Evolutionary conservation across 2,329 filamentous ascomycete genomes (phyloP).

Genomic region (Rugonectria rugulosa): DNA sequence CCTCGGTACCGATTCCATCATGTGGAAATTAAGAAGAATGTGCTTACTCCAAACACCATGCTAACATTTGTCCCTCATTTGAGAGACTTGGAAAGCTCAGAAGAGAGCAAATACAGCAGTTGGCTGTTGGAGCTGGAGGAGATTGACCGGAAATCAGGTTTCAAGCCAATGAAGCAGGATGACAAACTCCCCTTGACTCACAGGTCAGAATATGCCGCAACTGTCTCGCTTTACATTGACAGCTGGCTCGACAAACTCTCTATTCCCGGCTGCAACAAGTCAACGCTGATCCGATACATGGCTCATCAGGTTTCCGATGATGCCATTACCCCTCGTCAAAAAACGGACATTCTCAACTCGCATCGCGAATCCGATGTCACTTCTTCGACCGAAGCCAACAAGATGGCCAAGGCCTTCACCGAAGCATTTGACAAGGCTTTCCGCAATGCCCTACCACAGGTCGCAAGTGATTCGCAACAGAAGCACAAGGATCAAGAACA

Average conservation of each 20-base stretch:
- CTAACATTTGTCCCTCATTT: constrained; percentile 67
- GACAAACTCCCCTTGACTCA: constrained; percentile 59
- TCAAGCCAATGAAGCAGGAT: constrained; percentile 60
- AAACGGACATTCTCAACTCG: constrained; percentile 58
- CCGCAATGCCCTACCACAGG: constrained; percentile 39
- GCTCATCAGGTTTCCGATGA: constrained; percentile 56
- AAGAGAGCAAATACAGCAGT: constrained; percentile 61
- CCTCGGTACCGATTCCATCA: constrained; percentile 68
- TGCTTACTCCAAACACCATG: constrained; percentile 66
- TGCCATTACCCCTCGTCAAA: constrained; percentile 62
- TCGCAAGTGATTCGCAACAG: not conserved
- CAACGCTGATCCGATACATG: constrained; percentile 62
- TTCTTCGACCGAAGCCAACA: constrained; percentile 51
- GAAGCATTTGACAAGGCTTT: constrained; percentile 66
- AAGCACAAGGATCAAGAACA: constrained; percentile 42
- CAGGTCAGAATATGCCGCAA: constrained; percentile 59
- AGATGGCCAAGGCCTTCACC: constrained; percentile 59
- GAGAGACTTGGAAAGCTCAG: constrained; percentile 63
- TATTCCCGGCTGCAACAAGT: constrained; percentile 60
- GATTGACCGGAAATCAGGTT: constrained; percentile 65
- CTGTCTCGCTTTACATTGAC: constrained; percentile 61
- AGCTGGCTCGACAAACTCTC: constrained; percentile 59
- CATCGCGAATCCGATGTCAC: constrained; percentile 50
- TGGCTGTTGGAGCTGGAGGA: constrained; percentile 66
- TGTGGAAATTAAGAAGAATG: constrained; percentile 66